Evolutionary conservation across 2,329 filamentous ascomycete species (phyloP).

Genomic region (Xylaria sp.): DNA sequence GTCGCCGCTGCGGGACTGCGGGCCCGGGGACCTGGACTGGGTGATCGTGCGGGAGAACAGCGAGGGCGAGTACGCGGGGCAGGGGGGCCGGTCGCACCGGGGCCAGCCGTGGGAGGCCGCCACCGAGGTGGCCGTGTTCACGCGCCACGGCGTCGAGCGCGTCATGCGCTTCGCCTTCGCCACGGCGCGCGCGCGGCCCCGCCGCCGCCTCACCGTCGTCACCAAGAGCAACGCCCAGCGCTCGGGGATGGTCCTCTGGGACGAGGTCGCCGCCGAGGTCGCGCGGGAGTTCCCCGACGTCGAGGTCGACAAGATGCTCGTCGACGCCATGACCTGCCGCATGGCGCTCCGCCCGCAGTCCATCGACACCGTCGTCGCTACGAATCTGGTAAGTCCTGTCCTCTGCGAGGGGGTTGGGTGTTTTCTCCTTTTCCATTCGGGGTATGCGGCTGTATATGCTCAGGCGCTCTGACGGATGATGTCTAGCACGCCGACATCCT

Average conservation of each 20-base stretch:
- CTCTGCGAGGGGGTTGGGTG: slow-evolving; percentile 16
- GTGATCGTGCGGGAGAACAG: slow-evolving; percentile 69
- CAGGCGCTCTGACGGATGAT: neutral
- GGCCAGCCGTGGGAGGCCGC: slow-evolving; percentile 62
- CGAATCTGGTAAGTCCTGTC: slow-evolving; percentile 49
- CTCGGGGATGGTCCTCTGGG: slow-evolving; percentile 71
- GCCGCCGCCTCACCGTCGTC: slow-evolving; percentile 63
- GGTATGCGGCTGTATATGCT: too few species aligned
- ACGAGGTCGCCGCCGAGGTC: slow-evolving; percentile 60
- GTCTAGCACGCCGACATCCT: slow-evolving; percentile 63
- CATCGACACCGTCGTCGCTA: slow-evolving; percentile 66
- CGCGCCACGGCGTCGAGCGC: slow-evolving; percentile 59
- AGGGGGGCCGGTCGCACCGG: slow-evolving; percentile 63
- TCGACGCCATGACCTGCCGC: slow-evolving; percentile 67
- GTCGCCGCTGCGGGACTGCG: slow-evolving; percentile 57
- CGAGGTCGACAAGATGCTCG: slow-evolving; percentile 65
- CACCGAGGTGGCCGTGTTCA: slow-evolving; percentile 67
- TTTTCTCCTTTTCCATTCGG: too few species aligned
- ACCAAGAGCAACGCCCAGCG: slow-evolving; percentile 69
- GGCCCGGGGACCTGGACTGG: slow-evolving; percentile 62
- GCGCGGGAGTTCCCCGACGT: slow-evolving; percentile 63
- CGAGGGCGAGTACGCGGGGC: slow-evolving; percentile 68
- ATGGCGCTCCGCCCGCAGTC: slow-evolving; percentile 64
- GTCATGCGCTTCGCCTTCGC: slow-evolving; percentile 68
- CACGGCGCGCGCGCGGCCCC: slow-evolving; percentile 56